Percentiles rank a stretch among this genome's conserved stretches.
Conservation (phyloP, 768 basidiomycete genomes). For the Galerina marginata region DNA sequence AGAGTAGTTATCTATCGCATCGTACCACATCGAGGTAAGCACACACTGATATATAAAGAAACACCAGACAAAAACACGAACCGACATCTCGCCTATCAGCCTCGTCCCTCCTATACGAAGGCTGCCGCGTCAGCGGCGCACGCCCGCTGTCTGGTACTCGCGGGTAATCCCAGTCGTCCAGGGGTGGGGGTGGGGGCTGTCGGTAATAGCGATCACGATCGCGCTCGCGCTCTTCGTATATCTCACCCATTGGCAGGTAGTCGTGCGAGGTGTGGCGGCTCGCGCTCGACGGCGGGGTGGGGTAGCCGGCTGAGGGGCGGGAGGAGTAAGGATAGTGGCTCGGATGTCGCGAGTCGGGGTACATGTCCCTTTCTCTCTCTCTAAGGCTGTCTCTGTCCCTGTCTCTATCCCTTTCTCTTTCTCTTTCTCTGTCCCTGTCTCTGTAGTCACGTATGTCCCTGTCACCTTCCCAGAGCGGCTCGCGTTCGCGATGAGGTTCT, state of each 20-base stretch:
- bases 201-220: constrained; percentile 2
- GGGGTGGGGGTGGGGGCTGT: not conserved
- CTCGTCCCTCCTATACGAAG: constrained; percentile 22
- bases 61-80: not conserved
- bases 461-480: constrained; percentile 13
- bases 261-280: constrained; percentile 20
- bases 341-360: constrained; percentile 2
- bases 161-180: constrained; percentile 24
- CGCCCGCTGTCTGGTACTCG: constrained; percentile 16
- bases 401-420: constrained; percentile 11
- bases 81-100: constrained; percentile 19
- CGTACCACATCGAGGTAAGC: not conserved
- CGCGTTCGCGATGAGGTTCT: constrained; percentile 10
- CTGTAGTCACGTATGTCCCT: constrained; percentile 6
- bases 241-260: constrained; percentile 20
- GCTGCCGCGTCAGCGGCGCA: constrained; percentile 20
- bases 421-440: constrained; percentile 6
- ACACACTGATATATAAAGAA: not conserved
- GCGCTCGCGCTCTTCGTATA: constrained; percentile 24
- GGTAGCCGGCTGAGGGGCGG: not conserved
- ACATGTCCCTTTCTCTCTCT: constrained; percentile 10
- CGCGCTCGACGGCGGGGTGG: constrained; percentile 9
- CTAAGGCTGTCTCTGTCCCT: constrained; percentile 10
- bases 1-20: not conserved
- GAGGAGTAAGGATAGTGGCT: not conserved